These are phyloP conservation scores for Stenocarpella maydis DNA, from an alignment of 2,329 filamentous ascomycete species.

Conservation along the genomic window DNA sequence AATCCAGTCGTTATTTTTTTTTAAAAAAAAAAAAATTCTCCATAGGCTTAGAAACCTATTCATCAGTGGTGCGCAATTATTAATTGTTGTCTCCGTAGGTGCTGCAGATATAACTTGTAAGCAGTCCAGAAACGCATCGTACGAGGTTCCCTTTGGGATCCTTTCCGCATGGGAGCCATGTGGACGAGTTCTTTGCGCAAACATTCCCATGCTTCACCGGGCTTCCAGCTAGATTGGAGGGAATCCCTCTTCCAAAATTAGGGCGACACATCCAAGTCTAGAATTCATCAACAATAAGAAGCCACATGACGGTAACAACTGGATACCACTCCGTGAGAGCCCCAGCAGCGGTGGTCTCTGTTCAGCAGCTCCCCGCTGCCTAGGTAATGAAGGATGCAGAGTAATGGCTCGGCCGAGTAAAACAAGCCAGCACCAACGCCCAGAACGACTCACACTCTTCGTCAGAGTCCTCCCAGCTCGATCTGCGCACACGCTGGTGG, in stretches of 20 bases:
- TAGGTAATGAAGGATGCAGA: no score
- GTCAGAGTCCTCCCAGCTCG: not conserved
- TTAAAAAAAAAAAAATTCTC: no score
- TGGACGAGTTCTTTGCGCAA: not conserved
- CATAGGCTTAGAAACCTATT: not conserved
- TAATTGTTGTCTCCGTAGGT: not conserved
- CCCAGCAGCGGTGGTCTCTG: not conserved
- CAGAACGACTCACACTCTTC: not conserved
- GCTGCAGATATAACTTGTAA: not conserved
- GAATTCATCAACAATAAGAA: not conserved
- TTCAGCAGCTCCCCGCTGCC: not conserved
- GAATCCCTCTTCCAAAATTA: not conserved
- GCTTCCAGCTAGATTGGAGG: not conserved
- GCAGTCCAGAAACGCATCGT: not conserved
- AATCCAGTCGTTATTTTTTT: not conserved
- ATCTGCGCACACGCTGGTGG: no score
- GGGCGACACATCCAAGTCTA: not conserved
- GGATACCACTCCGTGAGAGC: not conserved
- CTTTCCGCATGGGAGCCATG: not conserved
- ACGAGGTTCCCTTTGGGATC: not conserved
- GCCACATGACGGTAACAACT: not conserved
- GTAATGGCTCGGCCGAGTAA: no score
- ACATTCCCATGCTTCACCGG: not conserved
- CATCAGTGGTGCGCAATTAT: not conserved
- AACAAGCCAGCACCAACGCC: no score